Evolutionary conservation across 768 basidiomycete species (phyloP), one percentile per base, ranked within the genome.

Genomic region (Calocybe indica): DNA sequence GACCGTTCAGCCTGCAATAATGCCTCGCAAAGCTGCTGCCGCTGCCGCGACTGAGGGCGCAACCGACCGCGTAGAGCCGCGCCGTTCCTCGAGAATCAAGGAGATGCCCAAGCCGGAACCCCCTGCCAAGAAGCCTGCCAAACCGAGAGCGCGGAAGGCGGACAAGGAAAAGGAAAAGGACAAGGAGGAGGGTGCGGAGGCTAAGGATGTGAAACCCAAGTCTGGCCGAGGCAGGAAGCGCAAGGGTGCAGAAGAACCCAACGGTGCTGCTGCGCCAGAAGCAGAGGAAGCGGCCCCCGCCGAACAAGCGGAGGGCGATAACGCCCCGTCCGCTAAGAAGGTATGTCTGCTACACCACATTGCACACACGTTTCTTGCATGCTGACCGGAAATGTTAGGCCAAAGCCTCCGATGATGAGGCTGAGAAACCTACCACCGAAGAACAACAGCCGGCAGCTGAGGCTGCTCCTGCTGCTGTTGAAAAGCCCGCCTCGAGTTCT

Each of bases 21-120:
- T 88, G 85, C 83, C 85, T 53, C 80, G 85, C 58, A 88, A 86
- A 78, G 74, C 83, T 42, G 78, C 78, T 28, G 65, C 73, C 42
- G 55, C 76, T 40, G 50, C 73, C 33, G 61, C 62, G 22, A 22
- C 22, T 2, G 72, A 66, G 15, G 61, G 69, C 43, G 65, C 70
- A 22, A 66, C 68, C 38, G 72, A 73, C 37, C 43, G 61, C 7
- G 49, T 64, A 5, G 73, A 70, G 59, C 85, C 85, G 34, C 84
- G 85, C 63, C 85, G 85, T 66, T 87, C 85, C 6, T 66, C 76
- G 31, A 82, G 85, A 57, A 86, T 88, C 68, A 87, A 87, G 64
- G 83, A 82, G 28, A 74, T 78, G 50, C 83, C 82, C 46, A 85
- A 82, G 62, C 60, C 67, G 1, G 81, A 62, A 36, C 63, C 69